Conservation (phyloP, 2,329 filamentous ascomycete genomes). For the Alternaria postmessia region DNA sequence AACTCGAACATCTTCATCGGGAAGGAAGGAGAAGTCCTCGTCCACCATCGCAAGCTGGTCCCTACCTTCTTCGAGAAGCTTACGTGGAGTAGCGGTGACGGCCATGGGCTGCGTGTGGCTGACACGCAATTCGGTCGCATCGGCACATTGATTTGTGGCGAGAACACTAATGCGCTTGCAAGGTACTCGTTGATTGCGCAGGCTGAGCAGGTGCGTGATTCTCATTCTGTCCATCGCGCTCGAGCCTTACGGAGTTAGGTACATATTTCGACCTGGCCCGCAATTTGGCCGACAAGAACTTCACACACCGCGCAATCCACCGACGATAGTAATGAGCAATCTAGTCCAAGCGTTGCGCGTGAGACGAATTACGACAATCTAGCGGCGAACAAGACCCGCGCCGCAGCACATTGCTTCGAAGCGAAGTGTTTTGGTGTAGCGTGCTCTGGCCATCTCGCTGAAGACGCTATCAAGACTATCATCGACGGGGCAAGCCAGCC, state of each 20-base stretch:
- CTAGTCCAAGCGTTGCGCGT: background rate
- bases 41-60: conserved; percentile 64
- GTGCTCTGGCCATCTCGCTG: conserved; percentile 56
- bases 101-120: conserved; percentile 58
- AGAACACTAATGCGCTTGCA: conserved; percentile 66
- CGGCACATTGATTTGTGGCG: conserved; percentile 63
- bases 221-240: background rate
- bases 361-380: conserved; percentile 62
- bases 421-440: conserved; percentile 65
- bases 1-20: conserved; percentile 62
- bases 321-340: background rate
- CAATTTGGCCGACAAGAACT: conserved; percentile 61
- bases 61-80: conserved; percentile 67
- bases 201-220: conserved; percentile 63
- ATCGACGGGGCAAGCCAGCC: conserved; percentile 38
- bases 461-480: conserved; percentile 51
- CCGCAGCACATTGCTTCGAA: conserved; percentile 66
- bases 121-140: conserved; percentile 58
- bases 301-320: background rate
- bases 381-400: conserved; percentile 60
- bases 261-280: conserved; percentile 65
- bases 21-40: conserved; percentile 54
- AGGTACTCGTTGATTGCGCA: conserved; percentile 63
- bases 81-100: conserved; percentile 63
- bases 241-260: conserved; percentile 44